Evolutionary conservation across 169 alveolate species (phyloP).

Genomic region (Ichthyophthirius multifiliis): DNA sequence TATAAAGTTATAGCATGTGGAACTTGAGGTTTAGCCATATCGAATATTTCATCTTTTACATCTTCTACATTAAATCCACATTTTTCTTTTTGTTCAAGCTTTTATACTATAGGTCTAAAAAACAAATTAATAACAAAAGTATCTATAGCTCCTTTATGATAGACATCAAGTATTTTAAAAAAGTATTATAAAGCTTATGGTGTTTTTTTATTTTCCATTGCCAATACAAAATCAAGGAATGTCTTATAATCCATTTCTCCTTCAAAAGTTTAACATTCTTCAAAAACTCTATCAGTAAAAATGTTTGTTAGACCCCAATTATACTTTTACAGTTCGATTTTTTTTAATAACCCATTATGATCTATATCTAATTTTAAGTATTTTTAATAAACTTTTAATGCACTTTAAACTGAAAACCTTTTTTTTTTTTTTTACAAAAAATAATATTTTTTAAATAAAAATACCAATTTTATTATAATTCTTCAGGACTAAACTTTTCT

Average conservation of each 20-base stretch:
- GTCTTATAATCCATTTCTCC: slow-evolving; percentile 86
- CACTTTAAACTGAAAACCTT: slow-evolving; percentile 67
- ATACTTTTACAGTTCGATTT: slow-evolving; percentile 68
- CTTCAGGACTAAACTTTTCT: slow-evolving; percentile 62
- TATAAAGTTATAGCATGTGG: slow-evolving; percentile 69
- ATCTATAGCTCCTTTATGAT: slow-evolving; percentile 80
- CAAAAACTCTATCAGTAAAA: slow-evolving; percentile 82
- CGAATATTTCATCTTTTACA: slow-evolving; percentile 86
- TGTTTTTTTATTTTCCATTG: slow-evolving; percentile 82
- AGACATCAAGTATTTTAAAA: slow-evolving; percentile 69
- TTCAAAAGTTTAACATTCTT: slow-evolving; percentile 83
- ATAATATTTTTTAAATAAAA: not conserved
- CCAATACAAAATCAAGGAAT: slow-evolving; percentile 81
- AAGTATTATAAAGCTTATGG: slow-evolving; percentile 62
- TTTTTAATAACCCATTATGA: slow-evolving; percentile 80
- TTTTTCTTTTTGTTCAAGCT: slow-evolving; percentile 64
- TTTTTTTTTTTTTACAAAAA: not conserved
- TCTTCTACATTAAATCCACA: slow-evolving; percentile 81
- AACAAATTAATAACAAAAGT: slow-evolving; percentile 82
- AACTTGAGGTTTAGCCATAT: slow-evolving; percentile 77
- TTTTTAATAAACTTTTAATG: slow-evolving; percentile 75
- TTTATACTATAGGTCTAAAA: slow-evolving; percentile 64
- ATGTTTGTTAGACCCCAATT: slow-evolving; percentile 77
- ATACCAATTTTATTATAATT: slow-evolving; percentile 76
- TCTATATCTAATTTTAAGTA: slow-evolving; percentile 78